Conservation (phyloP, 1,284 basidiomycete species). For the Leccinum solheimii region DNA sequence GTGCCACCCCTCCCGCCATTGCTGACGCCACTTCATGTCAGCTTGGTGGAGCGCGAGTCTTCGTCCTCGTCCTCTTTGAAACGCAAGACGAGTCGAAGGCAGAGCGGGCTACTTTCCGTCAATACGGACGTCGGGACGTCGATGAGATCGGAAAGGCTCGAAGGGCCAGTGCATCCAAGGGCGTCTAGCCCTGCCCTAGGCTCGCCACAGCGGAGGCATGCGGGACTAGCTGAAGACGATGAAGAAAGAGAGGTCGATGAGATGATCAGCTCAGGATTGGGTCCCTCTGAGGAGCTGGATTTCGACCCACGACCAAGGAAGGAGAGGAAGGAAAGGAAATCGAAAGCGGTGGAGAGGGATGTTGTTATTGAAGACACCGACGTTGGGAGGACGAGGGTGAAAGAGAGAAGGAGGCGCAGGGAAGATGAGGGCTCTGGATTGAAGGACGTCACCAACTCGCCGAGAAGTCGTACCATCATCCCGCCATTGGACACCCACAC, state of each 20-base stretch:
- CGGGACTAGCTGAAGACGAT: constrained; percentile 56
- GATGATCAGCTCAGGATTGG: constrained; percentile 17
- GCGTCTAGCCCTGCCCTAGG: constrained; percentile 66
- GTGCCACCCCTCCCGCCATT: constrained; percentile 23
- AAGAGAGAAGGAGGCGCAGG: constrained; percentile 42
- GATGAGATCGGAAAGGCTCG: constrained; percentile 24
- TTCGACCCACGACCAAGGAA: constrained; percentile 32
- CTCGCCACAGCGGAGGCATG: constrained; percentile 57
- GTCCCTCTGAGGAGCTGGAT: constrained; percentile 20
- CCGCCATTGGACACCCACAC: constrained; percentile 40
- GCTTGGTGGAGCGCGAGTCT: constrained; percentile 33
- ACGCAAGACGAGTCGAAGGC: constrained; percentile 57
- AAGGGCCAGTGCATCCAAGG: constrained; percentile 45
- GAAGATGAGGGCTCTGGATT: constrained; percentile 44
- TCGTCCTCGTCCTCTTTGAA: constrained; percentile 34
- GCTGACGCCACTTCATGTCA: constrained; percentile 32
- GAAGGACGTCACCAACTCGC: constrained; percentile 67
- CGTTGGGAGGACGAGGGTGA: constrained; percentile 32
- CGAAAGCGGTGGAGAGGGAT: constrained; percentile 37
- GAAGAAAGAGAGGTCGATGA: constrained; percentile 46
- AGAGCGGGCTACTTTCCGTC: constrained; percentile 62
- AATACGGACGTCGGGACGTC: constrained; percentile 23
- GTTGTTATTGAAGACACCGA: constrained; percentile 31
- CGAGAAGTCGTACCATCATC: constrained; percentile 37
- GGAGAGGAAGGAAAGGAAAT: constrained; percentile 44